Base-by-base conservation (phyloP, 331 rosid species). In the Phaseolus coccineus region DNA sequence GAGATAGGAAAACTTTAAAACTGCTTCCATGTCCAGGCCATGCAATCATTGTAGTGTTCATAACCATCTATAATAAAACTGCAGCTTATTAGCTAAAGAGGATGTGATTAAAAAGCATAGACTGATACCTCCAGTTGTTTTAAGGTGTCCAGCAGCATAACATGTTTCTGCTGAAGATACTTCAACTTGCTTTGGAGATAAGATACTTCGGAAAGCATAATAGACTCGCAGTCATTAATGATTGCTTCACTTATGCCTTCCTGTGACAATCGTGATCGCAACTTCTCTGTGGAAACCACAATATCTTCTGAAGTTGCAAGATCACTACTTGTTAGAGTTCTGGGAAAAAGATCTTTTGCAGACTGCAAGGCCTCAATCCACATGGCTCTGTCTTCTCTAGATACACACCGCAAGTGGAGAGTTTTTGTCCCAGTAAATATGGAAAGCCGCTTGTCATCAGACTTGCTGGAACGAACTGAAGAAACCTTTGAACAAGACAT, bases 381-480 rank as follows among this genome's bases (percentile, higher is more conserved):
- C 62, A 85, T 64, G 84, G 96, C 88, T 84, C 98, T 91, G 85
- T 90, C 96, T 72, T 93, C 98, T 83, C 90, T 89, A 40, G 97
- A 88, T 62, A 87, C 84, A 80, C 98, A 88, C 33, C 94, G 79
- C 90, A 96, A 82, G 82, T 96, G 99, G 65, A 96, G 99, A 74
- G 98, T 96, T 85, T 90, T 96, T 35, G 97, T 96, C 66, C 99
- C 99, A 31, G 99, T 91, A 84, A 96, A 93, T 83, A 96, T 84
- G 52, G 98, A 91, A 81, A 96, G 97, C 72, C 99, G 87, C 81
- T 90, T 93, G 64, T 96, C 98, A 75, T 96, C 99, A 58, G 99
- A 96, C 88, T 96, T 96, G 94, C 99, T 93, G 75, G 93, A 91
- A 76, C 98, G 98, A 73, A 96, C 84, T 6, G 98, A 93, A 79